These are phyloP conservation scores for Penicillium nucicola DNA, from an alignment of 495 filamentous ascomycete genomes.

Conservation along the genomic window DNA sequence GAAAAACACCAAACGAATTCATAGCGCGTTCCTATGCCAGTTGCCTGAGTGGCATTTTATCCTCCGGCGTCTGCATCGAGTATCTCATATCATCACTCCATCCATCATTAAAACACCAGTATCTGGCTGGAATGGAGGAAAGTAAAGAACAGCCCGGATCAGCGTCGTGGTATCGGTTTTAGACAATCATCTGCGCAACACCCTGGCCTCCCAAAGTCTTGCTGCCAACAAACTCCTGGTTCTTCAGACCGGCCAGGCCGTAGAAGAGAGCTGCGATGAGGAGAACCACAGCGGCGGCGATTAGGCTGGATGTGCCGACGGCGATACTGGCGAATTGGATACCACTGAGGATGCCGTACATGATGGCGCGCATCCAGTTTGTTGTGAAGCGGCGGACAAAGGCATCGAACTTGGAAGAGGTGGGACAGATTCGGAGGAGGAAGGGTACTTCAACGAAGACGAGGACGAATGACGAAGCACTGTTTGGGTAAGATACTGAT, in stretches of 20 bases:
- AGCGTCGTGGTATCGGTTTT: conserved; percentile 10
- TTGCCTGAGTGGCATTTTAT: conserved; percentile 10
- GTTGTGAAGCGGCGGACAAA: conserved; percentile 91
- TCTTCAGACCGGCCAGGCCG: conserved; percentile 76
- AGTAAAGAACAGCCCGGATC: conserved; percentile 1
- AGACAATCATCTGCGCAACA: conserved; percentile 98
- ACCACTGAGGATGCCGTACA: conserved; percentile 77
- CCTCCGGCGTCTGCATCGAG: conserved; percentile 18
- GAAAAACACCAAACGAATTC: conserved; percentile 17
- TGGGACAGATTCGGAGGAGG: conserved; percentile 96
- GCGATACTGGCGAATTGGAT: conserved; percentile 79
- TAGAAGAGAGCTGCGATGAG: conserved; percentile 79
- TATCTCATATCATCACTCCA: conserved; percentile 16
- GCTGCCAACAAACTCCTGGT: conserved; percentile 91
- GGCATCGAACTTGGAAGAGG: conserved; percentile 80
- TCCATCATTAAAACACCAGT: background rate
- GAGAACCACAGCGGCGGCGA: conserved; percentile 83
- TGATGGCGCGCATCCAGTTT: conserved; percentile 94
- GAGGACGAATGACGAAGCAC: conserved; percentile 76
- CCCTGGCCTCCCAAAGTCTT: conserved; percentile 96
- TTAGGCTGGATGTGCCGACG: conserved; percentile 59
- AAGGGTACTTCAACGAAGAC: conserved; percentile 97
- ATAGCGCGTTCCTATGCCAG: conserved; percentile 27
- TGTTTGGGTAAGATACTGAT: conserved; percentile 32
- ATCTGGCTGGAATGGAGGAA: background rate